These are phyloP conservation scores for Phytopythium sindhum DNA, from an alignment of 352 stramenopile genomes.

Conservation along the genomic window DNA sequence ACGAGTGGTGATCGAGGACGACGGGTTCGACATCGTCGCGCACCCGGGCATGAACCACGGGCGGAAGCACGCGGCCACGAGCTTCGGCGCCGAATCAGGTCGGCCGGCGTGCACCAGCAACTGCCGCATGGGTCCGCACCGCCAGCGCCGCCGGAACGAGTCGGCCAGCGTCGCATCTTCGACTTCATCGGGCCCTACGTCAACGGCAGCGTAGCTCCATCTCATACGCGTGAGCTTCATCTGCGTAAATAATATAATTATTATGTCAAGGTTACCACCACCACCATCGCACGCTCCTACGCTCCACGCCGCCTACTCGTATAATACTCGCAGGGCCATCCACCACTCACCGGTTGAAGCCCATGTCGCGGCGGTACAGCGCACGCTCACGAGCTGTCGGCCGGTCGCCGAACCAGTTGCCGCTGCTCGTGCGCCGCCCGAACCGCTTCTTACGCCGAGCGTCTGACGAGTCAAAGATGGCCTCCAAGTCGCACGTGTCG, in stretches of 20 bases:
- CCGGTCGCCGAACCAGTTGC: constrained; percentile 81
- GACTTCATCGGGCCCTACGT: background rate
- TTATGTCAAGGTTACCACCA: constrained; percentile 5
- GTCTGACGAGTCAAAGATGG: constrained; percentile 78
- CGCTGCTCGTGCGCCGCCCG: constrained; percentile 71
- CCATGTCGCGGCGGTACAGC: constrained; percentile 83
- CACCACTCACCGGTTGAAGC: constrained; percentile 46
- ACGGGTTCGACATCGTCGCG: constrained; percentile 10
- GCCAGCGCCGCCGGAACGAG: background rate
- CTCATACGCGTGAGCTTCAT: background rate
- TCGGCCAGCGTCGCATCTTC: background rate
- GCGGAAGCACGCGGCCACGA: constrained; percentile 1
- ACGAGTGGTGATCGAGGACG: constrained; percentile 2
- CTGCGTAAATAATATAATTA: constrained; percentile 41
- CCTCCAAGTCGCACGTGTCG: constrained; percentile 78
- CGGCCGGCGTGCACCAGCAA: constrained; percentile 4
- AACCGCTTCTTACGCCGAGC: constrained; percentile 78
- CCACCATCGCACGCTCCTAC: background rate
- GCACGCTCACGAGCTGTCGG: constrained; percentile 74
- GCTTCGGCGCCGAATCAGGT: background rate
- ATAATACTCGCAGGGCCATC: constrained; percentile 10
- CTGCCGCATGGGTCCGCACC: constrained; percentile 5
- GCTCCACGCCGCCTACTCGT: background rate
- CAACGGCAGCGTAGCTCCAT: constrained; percentile 6
- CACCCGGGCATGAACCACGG: constrained; percentile 4